A percentile compares a stretch with the other conserved stretches of the same genome.
Conservation (phyloP, 805 yeast species). For the Metschnikowia baotianmanensis region DNA sequence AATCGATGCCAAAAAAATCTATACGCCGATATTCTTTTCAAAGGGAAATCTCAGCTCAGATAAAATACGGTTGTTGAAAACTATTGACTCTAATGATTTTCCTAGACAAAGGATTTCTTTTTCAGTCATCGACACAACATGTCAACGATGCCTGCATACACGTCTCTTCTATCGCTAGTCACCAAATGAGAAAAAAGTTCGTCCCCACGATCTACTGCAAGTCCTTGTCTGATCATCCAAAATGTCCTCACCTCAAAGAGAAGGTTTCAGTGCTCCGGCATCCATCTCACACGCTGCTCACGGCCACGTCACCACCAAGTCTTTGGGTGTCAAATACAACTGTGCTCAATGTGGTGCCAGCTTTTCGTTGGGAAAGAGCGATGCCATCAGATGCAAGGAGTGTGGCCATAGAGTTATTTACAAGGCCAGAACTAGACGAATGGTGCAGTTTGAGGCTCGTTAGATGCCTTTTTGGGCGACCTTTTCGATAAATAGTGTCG, state of each 20-base stretch:
- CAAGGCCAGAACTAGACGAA: slow-evolving; percentile 96
- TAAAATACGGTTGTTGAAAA: no score
- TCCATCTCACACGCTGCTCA: slow-evolving; percentile 76
- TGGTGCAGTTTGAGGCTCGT: slow-evolving; percentile 61
- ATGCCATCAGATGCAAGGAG: slow-evolving; percentile 96
- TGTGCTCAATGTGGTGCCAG: slow-evolving; percentile 96
- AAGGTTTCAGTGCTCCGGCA: slow-evolving; percentile 83
- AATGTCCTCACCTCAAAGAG: slow-evolving; percentile 61
- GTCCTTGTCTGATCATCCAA: not conserved
- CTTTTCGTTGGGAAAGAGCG: slow-evolving; percentile 84
- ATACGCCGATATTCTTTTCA: no score
- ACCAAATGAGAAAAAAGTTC: not conserved
- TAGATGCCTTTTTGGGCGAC: slow-evolving; percentile 12
- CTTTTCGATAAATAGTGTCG: not conserved
- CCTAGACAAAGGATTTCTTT: no score
- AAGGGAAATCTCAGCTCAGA: no score
- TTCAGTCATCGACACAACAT: no score
- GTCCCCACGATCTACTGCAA: not conserved
- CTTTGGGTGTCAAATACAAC: slow-evolving; percentile 85
- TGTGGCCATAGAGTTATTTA: slow-evolving; percentile 98
- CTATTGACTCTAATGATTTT: no score
- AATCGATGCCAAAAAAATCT: no score
- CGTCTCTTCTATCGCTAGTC: not conserved
- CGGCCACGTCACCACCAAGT: slow-evolving; percentile 62
- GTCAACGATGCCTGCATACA: slow-evolving; percentile 8